These are phyloP conservation scores for Magnolia changhungtana DNA, from an alignment of 164 flowering plant species.

Conservation along the genomic window DNA sequence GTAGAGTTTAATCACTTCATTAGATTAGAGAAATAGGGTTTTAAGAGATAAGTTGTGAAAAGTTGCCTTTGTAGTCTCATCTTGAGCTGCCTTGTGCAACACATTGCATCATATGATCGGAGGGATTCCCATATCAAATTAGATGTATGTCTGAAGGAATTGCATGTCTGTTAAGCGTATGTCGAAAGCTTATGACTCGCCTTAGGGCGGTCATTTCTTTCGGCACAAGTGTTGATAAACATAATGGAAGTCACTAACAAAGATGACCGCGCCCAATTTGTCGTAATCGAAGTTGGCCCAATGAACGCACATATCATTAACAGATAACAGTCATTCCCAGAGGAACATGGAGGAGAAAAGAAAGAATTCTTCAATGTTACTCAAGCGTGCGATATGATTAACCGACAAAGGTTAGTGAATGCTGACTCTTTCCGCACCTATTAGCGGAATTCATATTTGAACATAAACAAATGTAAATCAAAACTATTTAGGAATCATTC, in stretches of 20 bases:
- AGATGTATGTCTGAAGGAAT: no score
- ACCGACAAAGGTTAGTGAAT: slow-evolving; percentile 6
- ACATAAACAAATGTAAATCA: no score
- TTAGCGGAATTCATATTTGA: neutral
- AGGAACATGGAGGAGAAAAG: neutral
- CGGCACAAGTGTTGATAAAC: slow-evolving; percentile 10
- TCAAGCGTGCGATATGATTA: neutral
- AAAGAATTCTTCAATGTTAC: neutral
- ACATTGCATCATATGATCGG: no score
- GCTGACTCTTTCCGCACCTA: slow-evolving; percentile 9
- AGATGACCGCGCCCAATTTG: neutral
- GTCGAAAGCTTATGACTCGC: neutral
- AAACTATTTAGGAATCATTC: no score
- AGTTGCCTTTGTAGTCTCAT: no score
- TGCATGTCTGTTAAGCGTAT: no score
- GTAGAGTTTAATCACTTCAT: no score
- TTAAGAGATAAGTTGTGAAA: no score
- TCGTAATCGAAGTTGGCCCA: slow-evolving; percentile 2
- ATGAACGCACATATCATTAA: neutral
- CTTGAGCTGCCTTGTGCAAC: no score
- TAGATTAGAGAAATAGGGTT: no score
- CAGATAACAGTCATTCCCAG: neutral
- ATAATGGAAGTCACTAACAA: neutral
- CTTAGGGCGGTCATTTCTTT: neutral
- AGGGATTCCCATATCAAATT: no score